Base-by-base conservation (phyloP, 2,329 filamentous ascomycete species). In the Cryphonectria nitschkei region DNA sequence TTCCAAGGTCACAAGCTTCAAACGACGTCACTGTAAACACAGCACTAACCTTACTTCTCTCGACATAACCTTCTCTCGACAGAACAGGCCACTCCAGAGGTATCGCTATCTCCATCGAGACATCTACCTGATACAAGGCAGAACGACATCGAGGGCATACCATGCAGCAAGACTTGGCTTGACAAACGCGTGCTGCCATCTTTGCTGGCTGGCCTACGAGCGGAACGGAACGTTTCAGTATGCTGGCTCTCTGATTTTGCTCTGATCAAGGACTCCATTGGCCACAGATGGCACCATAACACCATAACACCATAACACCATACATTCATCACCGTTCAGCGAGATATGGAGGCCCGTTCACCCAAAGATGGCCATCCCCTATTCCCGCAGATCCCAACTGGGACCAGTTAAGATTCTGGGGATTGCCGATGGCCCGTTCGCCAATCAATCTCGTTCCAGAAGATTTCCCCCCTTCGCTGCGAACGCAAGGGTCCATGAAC, bases 311-410 rank as follows among this genome's bases (percentile, higher is more conserved):
- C 26, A 26, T 26, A 26, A 26, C 26, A 34, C 37, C 37, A 39
- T 39, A 1, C 26, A 58, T 58, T 50, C 46, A 50, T n/a, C 22
- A n/a, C 46, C 54, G 16, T 2, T 34, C 26, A 58, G 29, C 54
- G 54, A 58, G 54, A 58, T 58, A 58, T 58, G 54, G 52, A 32
- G 29, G 46, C 34, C 46, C n/a, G 26, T 41, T 32, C 39, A 34
- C n/a, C 22, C 37, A 52, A 52, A 29, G 58, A 64, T 58, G 37
- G 68, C 71, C 63, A 65, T 65, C 63, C 70, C 71, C 68, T 72
- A 70, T 72, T 70, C 61, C 68, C 64, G 71, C 68, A 68, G 71
- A 72, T 72, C 71, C 22, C 68, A 70, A 70, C 68, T 68, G 61
- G 34, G 65, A 32, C 37, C 26, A 61, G 19, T 34, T 32, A 26